Evolutionary conservation across 179 eudicot species (phyloP).

Genomic region (Nepenthes alata): DNA sequence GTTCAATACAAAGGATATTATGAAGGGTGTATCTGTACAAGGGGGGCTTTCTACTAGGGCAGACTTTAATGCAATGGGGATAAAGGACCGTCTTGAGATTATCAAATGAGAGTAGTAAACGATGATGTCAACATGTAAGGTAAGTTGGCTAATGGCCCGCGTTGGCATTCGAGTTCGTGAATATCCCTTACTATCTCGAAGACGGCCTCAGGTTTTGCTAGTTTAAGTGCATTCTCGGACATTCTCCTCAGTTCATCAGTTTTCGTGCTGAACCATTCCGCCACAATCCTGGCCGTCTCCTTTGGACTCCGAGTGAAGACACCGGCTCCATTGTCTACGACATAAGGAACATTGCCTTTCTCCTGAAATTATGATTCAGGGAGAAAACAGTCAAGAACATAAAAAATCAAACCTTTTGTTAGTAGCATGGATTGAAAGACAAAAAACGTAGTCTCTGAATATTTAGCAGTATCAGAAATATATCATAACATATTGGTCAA

Average conservation of each 20-base stretch:
- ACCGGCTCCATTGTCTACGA: constrained; percentile 89
- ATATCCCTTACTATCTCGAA: constrained; percentile 89
- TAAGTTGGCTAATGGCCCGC: constrained; percentile 51
- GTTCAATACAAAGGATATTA: too few species aligned
- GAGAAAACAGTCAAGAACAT: background rate
- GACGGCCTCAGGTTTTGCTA: constrained; percentile 86
- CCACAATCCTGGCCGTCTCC: constrained; percentile 69
- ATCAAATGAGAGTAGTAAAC: constrained; percentile 54
- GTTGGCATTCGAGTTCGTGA: constrained; percentile 58
- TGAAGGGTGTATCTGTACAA: background rate
- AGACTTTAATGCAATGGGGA: background rate
- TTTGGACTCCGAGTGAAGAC: constrained; percentile 74
- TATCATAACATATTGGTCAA: too few species aligned
- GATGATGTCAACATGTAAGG: constrained; percentile 72
- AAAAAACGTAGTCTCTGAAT: too few species aligned
- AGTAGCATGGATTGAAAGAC: background rate
- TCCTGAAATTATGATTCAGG: constrained; percentile 29
- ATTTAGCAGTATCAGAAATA: too few species aligned
- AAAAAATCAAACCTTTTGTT: background rate
- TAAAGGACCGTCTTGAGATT: background rate
- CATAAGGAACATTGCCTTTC: constrained; percentile 89
- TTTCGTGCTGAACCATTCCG: constrained; percentile 76
- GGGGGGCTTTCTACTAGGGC: background rate
- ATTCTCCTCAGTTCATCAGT: constrained; percentile 48
- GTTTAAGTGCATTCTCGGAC: constrained; percentile 76